These are phyloP conservation scores for Phytophthora hybrid DNA, from an alignment of 352 stramenopile genomes.

Conservation along the genomic window DNA sequence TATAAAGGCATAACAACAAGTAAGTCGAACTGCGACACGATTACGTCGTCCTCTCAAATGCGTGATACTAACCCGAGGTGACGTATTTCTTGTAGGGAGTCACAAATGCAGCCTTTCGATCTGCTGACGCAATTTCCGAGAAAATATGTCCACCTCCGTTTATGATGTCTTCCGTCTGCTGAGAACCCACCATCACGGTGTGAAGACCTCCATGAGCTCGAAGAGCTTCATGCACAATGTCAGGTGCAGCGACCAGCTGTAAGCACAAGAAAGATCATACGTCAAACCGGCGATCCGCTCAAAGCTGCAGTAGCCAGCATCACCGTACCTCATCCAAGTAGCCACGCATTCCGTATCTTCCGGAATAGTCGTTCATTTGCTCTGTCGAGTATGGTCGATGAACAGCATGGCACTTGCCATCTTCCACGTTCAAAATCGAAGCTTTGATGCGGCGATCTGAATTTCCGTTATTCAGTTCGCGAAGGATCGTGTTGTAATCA, in stretches of 20 bases:
- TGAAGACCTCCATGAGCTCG: constrained; percentile 74
- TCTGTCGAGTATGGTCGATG: constrained; percentile 66
- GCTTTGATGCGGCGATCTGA: constrained; percentile 61
- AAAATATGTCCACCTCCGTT: constrained; percentile 80
- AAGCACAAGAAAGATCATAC: neutral
- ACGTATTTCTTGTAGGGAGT: constrained; percentile 91
- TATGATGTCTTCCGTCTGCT: constrained; percentile 81
- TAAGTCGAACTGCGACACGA: neutral
- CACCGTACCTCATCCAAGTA: constrained; percentile 80
- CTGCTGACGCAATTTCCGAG: constrained; percentile 49
- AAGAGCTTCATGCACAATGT: constrained; percentile 86
- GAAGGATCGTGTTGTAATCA: constrained; percentile 84
- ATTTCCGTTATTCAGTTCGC: constrained; percentile 63
- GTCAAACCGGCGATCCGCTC: constrained; percentile 9
- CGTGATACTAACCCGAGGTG: constrained; percentile 57
- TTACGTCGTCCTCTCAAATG: neutral
- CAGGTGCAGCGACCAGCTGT: constrained; percentile 80
- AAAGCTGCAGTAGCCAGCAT: neutral
- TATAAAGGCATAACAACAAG: neutral
- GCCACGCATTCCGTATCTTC: constrained; percentile 73
- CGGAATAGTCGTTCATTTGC: constrained; percentile 59
- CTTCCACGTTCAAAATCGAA: constrained; percentile 77
- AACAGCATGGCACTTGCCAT: constrained; percentile 55
- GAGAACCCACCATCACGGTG: constrained; percentile 78
- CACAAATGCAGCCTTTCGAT: constrained; percentile 80